Evolutionary conservation across 2,329 filamentous ascomycete species (phyloP).

Genomic region (Macrophomina pseudophaseolina): DNA sequence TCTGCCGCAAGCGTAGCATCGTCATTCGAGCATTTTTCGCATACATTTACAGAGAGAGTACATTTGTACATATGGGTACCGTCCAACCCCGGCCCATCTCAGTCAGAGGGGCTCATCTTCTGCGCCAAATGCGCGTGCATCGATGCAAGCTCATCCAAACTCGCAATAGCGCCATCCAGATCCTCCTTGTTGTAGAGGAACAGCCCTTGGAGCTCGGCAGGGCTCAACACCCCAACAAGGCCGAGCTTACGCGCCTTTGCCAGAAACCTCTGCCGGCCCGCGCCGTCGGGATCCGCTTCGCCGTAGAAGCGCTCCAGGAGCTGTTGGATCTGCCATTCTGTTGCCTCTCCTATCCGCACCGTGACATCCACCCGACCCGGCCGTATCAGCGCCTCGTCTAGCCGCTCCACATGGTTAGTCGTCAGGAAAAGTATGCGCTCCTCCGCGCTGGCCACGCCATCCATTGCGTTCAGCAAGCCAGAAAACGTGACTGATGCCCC

Average conservation of each 20-base stretch:
- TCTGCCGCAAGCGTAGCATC: not conserved
- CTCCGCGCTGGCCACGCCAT: conserved; percentile 93
- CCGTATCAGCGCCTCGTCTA: conserved; percentile 87
- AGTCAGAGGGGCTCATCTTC: conserved; percentile 14
- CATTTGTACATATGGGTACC: not conserved
- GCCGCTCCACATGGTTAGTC: conserved; percentile 88
- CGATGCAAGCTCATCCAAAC: conserved; percentile 67
- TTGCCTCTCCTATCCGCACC: conserved; percentile 85
- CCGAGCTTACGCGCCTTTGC: conserved; percentile 70
- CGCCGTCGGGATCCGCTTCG: conserved; percentile 71
- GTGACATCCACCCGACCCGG: conserved; percentile 95
- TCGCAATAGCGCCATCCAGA: conserved; percentile 82
- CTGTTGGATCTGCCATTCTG: conserved; percentile 78
- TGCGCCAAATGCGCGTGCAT: conserved; percentile 25
- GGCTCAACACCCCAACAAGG: conserved; percentile 75
- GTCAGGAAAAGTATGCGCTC: conserved; percentile 94
- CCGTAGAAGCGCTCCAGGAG: conserved; percentile 98
- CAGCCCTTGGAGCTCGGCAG: conserved; percentile 89
- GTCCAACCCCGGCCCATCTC: not conserved
- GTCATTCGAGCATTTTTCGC: not conserved
- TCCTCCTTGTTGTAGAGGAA: conserved; percentile 96
- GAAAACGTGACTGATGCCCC: conserved; percentile 94
- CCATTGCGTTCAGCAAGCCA: conserved; percentile 72
- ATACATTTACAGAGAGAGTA: not conserved
- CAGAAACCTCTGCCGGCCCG: conserved; percentile 72